Percentiles rank a stretch among this genome's conserved stretches.
phyloP scores from a whole-genome alignment of 306 rosid species.

The Vigna hirtella region DNA sequence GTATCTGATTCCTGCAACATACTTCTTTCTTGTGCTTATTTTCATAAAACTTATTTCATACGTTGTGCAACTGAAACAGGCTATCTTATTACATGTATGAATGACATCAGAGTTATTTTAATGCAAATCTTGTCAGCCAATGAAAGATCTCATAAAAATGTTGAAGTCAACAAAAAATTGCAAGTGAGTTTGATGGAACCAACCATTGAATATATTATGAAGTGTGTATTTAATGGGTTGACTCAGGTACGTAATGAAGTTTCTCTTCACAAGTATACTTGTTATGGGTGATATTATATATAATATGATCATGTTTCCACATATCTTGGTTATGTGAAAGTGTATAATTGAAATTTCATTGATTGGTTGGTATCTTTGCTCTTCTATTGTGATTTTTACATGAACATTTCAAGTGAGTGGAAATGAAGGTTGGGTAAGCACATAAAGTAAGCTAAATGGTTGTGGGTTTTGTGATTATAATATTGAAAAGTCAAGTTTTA shows the following conservation, averaged over 20 bases:
- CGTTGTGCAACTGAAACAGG: conserved; percentile 63
- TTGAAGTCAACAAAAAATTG: conserved; percentile 53
- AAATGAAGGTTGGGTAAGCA: conserved; percentile 24
- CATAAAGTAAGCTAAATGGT: conserved; percentile 27
- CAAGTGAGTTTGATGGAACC: conserved; percentile 81
- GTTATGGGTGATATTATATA: conserved; percentile 26
- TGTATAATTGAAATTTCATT: conserved; percentile 26
- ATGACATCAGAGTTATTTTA: conserved; percentile 68
- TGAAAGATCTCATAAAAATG: conserved; percentile 50
- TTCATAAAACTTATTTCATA: conserved; percentile 32
- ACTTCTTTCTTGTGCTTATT: conserved; percentile 22
- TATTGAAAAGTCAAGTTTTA: not conserved
- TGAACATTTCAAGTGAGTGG: conserved; percentile 7
- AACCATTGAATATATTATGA: conserved; percentile 80
- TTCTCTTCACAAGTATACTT: conserved; percentile 23
- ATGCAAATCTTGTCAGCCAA: conserved; percentile 54
- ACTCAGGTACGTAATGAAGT: conserved; percentile 69
- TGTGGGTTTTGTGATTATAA: conserved; percentile 3
- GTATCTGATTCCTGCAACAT: conserved; percentile 28
- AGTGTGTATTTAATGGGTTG: conserved; percentile 67
- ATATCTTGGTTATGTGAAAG: conserved; percentile 26
- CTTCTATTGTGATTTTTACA: conserved; percentile 28
- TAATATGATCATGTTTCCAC: conserved; percentile 31
- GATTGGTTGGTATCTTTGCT: conserved; percentile 19
- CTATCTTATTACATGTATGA: conserved; percentile 70